Evolutionary conservation across 2,329 filamentous ascomycete species (phyloP).

Genomic region (Diaporthe humulicola): DNA sequence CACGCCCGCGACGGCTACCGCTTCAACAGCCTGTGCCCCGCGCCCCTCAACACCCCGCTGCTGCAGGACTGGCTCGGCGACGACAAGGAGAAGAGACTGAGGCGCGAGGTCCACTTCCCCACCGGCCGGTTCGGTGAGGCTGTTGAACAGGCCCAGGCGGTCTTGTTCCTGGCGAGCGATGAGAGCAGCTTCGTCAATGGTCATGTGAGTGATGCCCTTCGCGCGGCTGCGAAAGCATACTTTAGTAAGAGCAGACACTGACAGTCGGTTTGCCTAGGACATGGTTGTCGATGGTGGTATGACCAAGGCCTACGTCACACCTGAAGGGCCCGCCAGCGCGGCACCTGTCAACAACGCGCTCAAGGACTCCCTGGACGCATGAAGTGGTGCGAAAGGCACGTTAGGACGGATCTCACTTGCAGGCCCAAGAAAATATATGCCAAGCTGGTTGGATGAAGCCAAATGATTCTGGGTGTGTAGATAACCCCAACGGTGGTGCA

Average conservation of each 20-base stretch:
- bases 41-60: constrained; percentile 91
- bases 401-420: not conserved
- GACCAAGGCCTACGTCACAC: constrained; percentile 88
- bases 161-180: constrained; percentile 88
- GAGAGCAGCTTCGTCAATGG: constrained; percentile 93
- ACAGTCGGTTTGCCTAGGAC: constrained; percentile 63
- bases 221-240: not conserved
- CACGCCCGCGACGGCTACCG: constrained; percentile 90
- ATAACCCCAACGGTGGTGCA: not conserved
- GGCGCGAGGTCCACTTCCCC: constrained; percentile 92
- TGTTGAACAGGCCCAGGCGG: constrained; percentile 92
- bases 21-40: constrained; percentile 92
- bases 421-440: not conserved
- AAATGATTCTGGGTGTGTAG: not conserved
- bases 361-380: constrained; percentile 59
- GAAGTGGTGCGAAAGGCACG: not conserved
- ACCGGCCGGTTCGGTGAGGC: constrained; percentile 91
- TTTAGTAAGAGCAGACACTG: not conserved
- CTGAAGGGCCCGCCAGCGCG: constrained; percentile 68
- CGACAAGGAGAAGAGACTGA: constrained; percentile 82
- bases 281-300: constrained; percentile 97
- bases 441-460: not conserved
- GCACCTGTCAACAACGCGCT: constrained; percentile 73
- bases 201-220: constrained; percentile 25
- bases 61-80: constrained; percentile 95